Conservation (phyloP, 768 basidiomycete species). For the Suillus clintonianus region DNA sequence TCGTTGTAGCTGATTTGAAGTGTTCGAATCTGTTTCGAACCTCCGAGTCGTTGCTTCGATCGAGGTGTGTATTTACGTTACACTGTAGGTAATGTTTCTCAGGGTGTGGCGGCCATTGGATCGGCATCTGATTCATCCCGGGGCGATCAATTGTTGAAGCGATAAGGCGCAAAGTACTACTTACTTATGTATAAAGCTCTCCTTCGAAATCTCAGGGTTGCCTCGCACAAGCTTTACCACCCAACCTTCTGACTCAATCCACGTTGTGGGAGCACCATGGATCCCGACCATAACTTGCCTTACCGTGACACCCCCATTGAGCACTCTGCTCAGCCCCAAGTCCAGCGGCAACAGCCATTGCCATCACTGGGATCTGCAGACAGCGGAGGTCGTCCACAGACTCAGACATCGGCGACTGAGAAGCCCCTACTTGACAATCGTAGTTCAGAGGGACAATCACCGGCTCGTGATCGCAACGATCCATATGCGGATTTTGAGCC, state of each 20-base stretch:
- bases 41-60: neutral
- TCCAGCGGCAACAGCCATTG: neutral
- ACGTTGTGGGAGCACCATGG: slow-evolving; percentile 15
- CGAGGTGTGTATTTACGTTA: neutral
- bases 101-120: neutral
- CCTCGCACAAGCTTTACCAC: neutral
- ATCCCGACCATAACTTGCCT: slow-evolving; percentile 7
- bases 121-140: neutral
- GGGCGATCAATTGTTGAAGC: neutral
- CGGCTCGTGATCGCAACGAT: slow-evolving; percentile 3
- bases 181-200: neutral
- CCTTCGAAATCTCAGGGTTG: too few species aligned
- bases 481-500: slow-evolving; percentile 13
- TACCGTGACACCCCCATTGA: neutral
- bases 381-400: neutral
- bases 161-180: neutral
- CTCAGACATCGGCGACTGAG: slow-evolving; percentile 8
- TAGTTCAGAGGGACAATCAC: slow-evolving; percentile 7
- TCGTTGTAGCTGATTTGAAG: neutral
- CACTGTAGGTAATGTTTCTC: neutral
- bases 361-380: neutral
- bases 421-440: slow-evolving; percentile 8
- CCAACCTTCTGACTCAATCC: neutral
- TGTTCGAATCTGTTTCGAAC: neutral
- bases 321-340: neutral